Conservation (phyloP, 108 stramenopile species). For the Aurantiochytrium sp. region DNA sequence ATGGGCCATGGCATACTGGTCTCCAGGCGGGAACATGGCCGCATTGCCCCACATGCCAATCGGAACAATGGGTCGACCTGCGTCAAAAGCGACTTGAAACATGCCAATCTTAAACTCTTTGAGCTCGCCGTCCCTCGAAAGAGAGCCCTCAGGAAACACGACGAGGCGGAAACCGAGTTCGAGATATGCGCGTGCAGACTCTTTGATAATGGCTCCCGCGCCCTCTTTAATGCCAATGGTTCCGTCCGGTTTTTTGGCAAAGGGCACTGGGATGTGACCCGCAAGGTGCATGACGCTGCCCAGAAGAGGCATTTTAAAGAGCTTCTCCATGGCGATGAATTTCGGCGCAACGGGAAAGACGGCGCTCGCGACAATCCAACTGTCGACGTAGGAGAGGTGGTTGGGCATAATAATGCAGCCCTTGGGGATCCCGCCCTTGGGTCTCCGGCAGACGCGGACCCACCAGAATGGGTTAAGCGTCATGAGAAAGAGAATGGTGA, state of each 20-base stretch:
- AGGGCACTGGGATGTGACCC: not conserved
- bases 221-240: not conserved
- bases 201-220: not conserved
- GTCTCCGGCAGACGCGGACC: not conserved
- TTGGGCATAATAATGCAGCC: not conserved
- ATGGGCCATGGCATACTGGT: not conserved
- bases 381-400: slow-evolving; percentile 13
- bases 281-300: slow-evolving; percentile 5
- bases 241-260: not conserved
- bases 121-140: not conserved
- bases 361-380: not conserved
- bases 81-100: not conserved
- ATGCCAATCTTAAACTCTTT: not conserved
- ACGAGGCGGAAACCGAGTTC: not conserved
- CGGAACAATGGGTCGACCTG: not conserved
- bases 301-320: not conserved
- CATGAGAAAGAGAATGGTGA: not conserved
- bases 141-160: not conserved
- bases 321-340: not conserved
- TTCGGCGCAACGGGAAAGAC: not conserved
- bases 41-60: not conserved
- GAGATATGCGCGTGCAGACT: not conserved
- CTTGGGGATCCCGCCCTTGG: not conserved
- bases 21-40: not conserved
- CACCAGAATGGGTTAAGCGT: not conserved